Evolutionary conservation across 106 monocot genomes (phyloP).

Genomic region (Chionographis japonica): DNA sequence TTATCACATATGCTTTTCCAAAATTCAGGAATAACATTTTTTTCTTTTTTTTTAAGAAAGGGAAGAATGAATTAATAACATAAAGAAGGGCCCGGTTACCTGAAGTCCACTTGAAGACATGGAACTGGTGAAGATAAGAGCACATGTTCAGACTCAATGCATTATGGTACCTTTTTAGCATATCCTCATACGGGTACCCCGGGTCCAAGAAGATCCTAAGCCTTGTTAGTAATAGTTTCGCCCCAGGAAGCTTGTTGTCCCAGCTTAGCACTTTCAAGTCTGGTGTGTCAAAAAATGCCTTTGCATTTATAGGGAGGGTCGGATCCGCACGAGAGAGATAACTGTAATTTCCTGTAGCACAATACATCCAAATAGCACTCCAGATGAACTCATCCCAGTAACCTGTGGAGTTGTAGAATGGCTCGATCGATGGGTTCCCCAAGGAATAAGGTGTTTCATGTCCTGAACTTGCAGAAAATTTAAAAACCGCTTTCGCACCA

Average conservation of each 20-base stretch:
- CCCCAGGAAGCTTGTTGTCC: constrained; percentile 67
- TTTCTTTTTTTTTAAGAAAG: no score
- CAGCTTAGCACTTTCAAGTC: constrained; percentile 49
- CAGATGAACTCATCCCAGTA: constrained; percentile 69
- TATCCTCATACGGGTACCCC: constrained; percentile 57
- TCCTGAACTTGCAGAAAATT: constrained; percentile 22
- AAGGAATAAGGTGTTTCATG: constrained; percentile 21
- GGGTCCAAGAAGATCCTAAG: constrained; percentile 58
- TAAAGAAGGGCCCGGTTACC: constrained; percentile 13
- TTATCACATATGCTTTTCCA: no score
- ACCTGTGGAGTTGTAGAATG: constrained; percentile 54
- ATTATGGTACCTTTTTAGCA: constrained; percentile 41
- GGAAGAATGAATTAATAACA: no score
- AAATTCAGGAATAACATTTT: no score
- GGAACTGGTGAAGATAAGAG: constrained; percentile 29
- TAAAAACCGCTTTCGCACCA: constrained; percentile 28
- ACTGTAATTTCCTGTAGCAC: constrained; percentile 53
- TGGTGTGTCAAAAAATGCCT: constrained; percentile 27
- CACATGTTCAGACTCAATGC: constrained; percentile 38
- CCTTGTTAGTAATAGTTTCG: constrained; percentile 37
- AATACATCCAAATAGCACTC: constrained; percentile 51
- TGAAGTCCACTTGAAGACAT: constrained; percentile 37
- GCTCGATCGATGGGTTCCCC: constrained; percentile 9
- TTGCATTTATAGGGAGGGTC: constrained; percentile 29
- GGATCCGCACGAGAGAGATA: constrained; percentile 29